phyloP scores from a whole-genome alignment of 2,329 filamentous ascomycete species.

The Spiromastix sp. region DNA sequence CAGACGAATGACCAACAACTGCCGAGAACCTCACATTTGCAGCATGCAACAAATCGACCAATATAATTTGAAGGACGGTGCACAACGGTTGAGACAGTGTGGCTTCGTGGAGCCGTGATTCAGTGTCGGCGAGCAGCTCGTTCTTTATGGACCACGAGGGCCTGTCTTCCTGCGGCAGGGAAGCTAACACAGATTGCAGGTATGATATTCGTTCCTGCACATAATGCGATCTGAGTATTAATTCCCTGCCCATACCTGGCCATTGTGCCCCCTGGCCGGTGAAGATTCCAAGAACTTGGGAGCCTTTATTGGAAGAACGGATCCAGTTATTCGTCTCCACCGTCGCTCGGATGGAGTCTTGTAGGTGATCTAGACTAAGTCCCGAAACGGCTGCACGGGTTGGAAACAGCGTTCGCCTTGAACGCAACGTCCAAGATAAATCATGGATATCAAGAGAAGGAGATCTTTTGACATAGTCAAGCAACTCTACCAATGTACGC shows the following conservation, averaged over 20 bases:
- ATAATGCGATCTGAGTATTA: not conserved
- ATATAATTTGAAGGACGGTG: slow-evolving; percentile 15
- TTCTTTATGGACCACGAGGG: slow-evolving; percentile 6
- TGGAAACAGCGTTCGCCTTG: slow-evolving; percentile 1
- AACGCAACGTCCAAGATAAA: slow-evolving; percentile 5
- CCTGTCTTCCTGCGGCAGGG: slow-evolving; percentile 1
- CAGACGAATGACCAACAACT: slow-evolving; percentile 12
- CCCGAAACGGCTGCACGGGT: not conserved
- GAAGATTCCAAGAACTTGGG: slow-evolving; percentile 5
- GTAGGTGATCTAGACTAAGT: slow-evolving; percentile 6
- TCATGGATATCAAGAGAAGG: not conserved
- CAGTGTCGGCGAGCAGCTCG: not conserved
- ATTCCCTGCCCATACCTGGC: slow-evolving; percentile 4
- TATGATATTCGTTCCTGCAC: not conserved
- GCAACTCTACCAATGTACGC: not conserved
- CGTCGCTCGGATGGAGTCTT: not conserved
- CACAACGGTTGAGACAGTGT: slow-evolving; percentile 15
- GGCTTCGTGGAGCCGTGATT: slow-evolving; percentile 12
- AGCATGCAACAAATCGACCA: slow-evolving; percentile 6
- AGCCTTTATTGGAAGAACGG: not conserved
- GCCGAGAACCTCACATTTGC: slow-evolving; percentile 6
- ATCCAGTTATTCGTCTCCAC: not conserved
- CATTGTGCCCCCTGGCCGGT: slow-evolving; percentile 12
- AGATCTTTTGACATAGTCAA: not conserved
- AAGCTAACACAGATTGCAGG: slow-evolving; percentile 1